A percentile compares a stretch with the other conserved stretches of the same genome.
phyloP scores from a whole-genome alignment of 768 basidiomycete genomes.

The Nidula microcarpa region DNA sequence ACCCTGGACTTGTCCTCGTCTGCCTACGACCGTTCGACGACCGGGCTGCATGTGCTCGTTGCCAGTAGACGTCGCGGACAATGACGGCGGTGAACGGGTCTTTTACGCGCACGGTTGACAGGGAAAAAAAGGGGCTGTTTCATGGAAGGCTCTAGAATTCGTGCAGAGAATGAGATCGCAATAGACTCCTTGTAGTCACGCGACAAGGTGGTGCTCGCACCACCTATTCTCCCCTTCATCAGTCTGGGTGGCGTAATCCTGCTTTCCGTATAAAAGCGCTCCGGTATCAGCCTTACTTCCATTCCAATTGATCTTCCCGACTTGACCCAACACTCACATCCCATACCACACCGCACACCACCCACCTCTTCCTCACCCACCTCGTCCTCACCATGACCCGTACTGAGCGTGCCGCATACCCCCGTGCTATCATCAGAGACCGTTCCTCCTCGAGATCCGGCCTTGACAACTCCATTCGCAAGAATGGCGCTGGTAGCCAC shows the following conservation, averaged over 20 bases:
- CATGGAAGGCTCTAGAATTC: not conserved
- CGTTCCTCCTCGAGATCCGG: constrained; percentile 79
- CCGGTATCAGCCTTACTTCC: not conserved
- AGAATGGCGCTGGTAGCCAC: constrained; percentile 76
- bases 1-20: not conserved
- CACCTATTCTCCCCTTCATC: not conserved
- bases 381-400: constrained; percentile 60
- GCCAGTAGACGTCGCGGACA: not conserved
- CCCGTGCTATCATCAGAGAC: constrained; percentile 71
- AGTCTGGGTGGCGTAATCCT: too few relatives aligned
- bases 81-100: not conserved
- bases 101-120: not conserved
- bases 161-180: not conserved
- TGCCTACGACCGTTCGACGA: not conserved
- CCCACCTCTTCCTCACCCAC: constrained; percentile 5
- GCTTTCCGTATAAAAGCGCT: not conserved
- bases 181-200: not conserved
- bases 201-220: not conserved
- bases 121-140: not conserved
- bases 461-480: constrained; percentile 66
- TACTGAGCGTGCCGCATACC: constrained; percentile 69
- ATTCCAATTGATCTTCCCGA: not conserved
- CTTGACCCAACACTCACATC: not conserved
- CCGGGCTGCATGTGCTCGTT: not conserved
- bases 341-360: not conserved